phyloP scores from a whole-genome alignment of 805 yeast genomes.

The Lachancea sp. region DNA sequence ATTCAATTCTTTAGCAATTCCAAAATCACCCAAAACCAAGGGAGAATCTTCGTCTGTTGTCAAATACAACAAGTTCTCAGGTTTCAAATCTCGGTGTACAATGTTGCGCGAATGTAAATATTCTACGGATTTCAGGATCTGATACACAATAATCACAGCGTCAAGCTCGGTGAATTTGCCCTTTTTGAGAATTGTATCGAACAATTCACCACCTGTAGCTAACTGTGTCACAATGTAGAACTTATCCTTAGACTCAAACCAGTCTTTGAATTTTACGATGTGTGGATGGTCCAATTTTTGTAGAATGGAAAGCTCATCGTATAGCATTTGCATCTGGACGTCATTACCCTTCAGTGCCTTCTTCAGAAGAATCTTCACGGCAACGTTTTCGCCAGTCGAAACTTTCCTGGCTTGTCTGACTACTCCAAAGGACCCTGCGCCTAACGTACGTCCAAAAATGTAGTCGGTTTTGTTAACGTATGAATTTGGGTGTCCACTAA shows the following conservation, averaged over 20 bases:
- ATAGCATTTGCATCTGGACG: slow-evolving; percentile 47
- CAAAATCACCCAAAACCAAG: slow-evolving; percentile 89
- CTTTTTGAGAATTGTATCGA: slow-evolving; percentile 72
- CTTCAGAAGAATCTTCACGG: slow-evolving; percentile 82
- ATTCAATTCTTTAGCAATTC: slow-evolving; percentile 77
- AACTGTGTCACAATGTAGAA: slow-evolving; percentile 89
- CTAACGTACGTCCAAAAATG: slow-evolving; percentile 75
- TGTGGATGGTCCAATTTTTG: slow-evolving; percentile 71
- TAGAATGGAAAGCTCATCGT: slow-evolving; percentile 69
- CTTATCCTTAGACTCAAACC: slow-evolving; percentile 91
- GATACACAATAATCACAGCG: slow-evolving; percentile 69
- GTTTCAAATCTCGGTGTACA: slow-evolving; percentile 92
- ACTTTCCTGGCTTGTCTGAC: slow-evolving; percentile 66
- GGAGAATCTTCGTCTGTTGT: slow-evolving; percentile 52
- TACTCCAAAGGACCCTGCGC: slow-evolving; percentile 94
- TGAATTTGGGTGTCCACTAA: slow-evolving; percentile 68
- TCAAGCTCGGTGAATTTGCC: slow-evolving; percentile 87
- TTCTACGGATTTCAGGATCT: slow-evolving; percentile 68
- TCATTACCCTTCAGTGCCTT: slow-evolving; percentile 78
- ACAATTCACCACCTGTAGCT: slow-evolving; percentile 94
- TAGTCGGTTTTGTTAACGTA: slow-evolving; percentile 62
- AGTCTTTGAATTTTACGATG: slow-evolving; percentile 83
- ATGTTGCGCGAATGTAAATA: slow-evolving; percentile 73
- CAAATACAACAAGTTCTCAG: slow-evolving; percentile 81
- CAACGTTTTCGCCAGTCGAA: slow-evolving; percentile 62